A percentile compares a stretch with the other conserved stretches of the same genome.
Evolutionary conservation across 768 basidiomycete genomes (phyloP).

Genomic region (Calocera viscosa): DNA sequence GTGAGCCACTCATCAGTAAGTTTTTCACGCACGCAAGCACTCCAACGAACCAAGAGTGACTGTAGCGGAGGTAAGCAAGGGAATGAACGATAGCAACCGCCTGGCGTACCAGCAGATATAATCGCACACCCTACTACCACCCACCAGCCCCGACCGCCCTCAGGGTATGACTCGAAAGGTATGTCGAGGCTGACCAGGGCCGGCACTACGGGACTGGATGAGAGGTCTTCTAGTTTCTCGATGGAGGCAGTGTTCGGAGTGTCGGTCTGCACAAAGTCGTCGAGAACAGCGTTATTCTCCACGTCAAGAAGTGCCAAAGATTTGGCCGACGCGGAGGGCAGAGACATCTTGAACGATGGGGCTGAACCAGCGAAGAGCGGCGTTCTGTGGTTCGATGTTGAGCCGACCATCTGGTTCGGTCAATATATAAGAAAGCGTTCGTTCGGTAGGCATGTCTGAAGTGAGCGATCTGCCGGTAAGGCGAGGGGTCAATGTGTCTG

Average conservation of each 20-base stretch:
- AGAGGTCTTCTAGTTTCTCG: background rate
- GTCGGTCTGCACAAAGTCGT: no score
- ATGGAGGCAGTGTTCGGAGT: background rate
- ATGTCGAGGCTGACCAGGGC: background rate
- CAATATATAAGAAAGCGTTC: no score
- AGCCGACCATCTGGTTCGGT: no score
- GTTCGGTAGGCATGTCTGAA: no score
- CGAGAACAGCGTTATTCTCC: no score
- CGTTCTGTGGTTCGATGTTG: no score
- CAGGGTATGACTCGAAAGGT: conserved; percentile 11
- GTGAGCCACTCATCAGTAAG: background rate
- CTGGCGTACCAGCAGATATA: background rate
- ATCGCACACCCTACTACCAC: conserved; percentile 12
- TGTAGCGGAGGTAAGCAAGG: background rate
- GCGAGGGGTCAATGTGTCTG: no score
- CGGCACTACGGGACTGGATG: background rate
- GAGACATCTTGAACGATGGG: no score
- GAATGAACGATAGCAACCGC: background rate
- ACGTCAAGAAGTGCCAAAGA: no score
- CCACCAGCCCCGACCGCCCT: conserved; percentile 16
- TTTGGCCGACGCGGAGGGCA: no score
- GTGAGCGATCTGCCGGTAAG: no score
- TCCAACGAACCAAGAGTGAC: conserved; percentile 4
- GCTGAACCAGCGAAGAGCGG: no score
- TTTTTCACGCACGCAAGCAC: background rate